Conservation (phyloP, 352 stramenopile species). For the Phytophthora brassicae region DNA sequence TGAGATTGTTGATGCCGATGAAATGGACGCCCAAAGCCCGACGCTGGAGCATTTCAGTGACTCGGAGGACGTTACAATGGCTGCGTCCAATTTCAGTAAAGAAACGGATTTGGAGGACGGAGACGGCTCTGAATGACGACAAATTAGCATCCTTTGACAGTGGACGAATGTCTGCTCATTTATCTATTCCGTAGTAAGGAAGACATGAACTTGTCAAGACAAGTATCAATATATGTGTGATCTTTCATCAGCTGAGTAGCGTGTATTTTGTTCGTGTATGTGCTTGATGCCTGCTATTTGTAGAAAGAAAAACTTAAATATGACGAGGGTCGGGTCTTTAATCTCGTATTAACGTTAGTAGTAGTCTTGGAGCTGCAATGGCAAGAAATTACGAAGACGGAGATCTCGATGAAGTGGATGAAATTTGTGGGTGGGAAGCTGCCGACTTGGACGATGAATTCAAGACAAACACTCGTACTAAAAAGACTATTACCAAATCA, state of each 20-base stretch:
- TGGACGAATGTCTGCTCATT: background rate
- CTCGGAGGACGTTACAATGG: constrained; percentile 10
- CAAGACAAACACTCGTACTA: background rate
- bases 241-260: constrained; percentile 10
- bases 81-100: constrained; percentile 2
- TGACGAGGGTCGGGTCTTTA: too few species aligned
- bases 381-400: constrained; percentile 10
- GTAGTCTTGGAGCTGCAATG: background rate
- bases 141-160: too few species aligned
- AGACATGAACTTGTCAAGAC: constrained; percentile 3
- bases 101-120: constrained; percentile 19
- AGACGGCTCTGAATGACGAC: background rate
- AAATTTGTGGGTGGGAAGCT: constrained; percentile 31
- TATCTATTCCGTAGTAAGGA: constrained; percentile 6
- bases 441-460: constrained; percentile 26
- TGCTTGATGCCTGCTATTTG: constrained; percentile 15
- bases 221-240: constrained; percentile 23
- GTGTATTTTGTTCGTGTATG: constrained; percentile 2
- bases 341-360: too few species aligned
- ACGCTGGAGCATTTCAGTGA: constrained; percentile 26
- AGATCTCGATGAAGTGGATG: constrained; percentile 8
- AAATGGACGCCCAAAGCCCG: constrained; percentile 48
- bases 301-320: constrained; percentile 9
- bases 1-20: constrained; percentile 61
- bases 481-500: background rate